Evolutionary conservation across 2,329 filamentous ascomycete genomes (phyloP).

Genomic region (Daldinia sp.): DNA sequence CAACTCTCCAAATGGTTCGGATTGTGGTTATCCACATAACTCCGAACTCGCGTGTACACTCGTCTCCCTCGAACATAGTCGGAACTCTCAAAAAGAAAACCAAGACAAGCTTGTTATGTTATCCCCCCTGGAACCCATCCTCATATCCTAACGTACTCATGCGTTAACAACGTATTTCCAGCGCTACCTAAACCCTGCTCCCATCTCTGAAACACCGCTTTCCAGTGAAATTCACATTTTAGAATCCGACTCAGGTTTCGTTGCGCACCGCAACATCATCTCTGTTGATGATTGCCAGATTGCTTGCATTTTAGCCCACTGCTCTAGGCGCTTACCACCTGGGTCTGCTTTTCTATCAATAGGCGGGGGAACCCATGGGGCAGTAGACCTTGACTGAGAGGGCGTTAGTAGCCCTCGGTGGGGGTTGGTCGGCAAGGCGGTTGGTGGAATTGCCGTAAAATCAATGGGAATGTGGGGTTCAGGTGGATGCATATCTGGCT

Average conservation of each 20-base stretch:
- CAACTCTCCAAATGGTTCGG: background rate
- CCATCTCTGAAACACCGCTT: background rate
- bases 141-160: background rate
- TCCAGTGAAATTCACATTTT: background rate
- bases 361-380: too few species aligned
- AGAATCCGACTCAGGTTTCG: background rate
- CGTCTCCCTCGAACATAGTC: background rate
- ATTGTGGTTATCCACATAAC: background rate
- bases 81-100: background rate
- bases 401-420: too few species aligned
- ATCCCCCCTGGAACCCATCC: background rate
- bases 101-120: background rate
- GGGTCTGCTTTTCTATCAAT: too few species aligned
- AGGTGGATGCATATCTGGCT: background rate
- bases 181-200: background rate
- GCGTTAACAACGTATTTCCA: background rate
- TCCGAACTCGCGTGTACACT: background rate
- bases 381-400: too few species aligned
- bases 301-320: too few species aligned
- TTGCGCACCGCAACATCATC: too few species aligned
- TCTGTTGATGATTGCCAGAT: too few species aligned
- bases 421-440: too few species aligned
- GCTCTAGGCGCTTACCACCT: too few species aligned
- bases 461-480: background rate
- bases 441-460: too few species aligned